Conservation (phyloP, 1,139 yeast species). For the Suhomyces guaymorum region DNA sequence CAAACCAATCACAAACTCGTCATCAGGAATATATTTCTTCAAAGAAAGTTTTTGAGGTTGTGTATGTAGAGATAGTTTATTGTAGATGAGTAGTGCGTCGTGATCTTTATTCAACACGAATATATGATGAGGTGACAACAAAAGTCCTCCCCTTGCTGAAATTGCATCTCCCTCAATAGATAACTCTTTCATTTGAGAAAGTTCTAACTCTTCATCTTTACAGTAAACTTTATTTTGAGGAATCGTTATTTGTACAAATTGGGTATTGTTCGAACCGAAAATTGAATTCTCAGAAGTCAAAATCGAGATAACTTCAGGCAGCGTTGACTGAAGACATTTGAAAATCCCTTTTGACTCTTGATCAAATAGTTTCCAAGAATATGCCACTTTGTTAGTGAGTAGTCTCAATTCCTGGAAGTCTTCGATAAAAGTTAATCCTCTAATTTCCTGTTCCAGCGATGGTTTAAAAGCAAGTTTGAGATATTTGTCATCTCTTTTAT, state of each 20-base stretch:
- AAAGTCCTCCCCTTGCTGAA: constrained; percentile 2
- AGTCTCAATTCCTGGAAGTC: constrained; percentile 36
- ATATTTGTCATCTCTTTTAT: constrained; percentile 41
- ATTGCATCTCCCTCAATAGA: constrained; percentile 8
- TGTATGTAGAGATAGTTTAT: constrained; percentile 13
- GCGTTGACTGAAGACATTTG: constrained; percentile 29
- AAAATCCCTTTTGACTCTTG: constrained; percentile 29
- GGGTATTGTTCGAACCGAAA: constrained; percentile 17
- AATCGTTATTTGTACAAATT: constrained; percentile 21
- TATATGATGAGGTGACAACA: constrained; percentile 18
- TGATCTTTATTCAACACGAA: constrained; percentile 9
- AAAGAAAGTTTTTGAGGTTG: constrained; percentile 10
- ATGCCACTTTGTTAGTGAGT: constrained; percentile 25
- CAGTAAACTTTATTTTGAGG: constrained; percentile 22
- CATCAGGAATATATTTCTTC: constrained; percentile 4
- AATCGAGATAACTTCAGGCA: constrained; percentile 18
- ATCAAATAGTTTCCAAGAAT: constrained; percentile 42
- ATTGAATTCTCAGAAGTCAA: constrained; percentile 11
- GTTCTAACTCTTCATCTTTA: constrained; percentile 30
- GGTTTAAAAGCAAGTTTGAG: constrained; percentile 33
- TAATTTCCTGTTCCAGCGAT: constrained; percentile 6
- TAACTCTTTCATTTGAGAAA: constrained; percentile 22
- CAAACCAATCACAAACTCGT: constrained; percentile 54
- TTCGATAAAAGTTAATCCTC: constrained; percentile 25
- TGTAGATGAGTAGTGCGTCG: constrained; percentile 15